Evolutionary conservation across 2,329 filamentous ascomycete species (phyloP).

Genomic region (Fusarium armeniacum): DNA sequence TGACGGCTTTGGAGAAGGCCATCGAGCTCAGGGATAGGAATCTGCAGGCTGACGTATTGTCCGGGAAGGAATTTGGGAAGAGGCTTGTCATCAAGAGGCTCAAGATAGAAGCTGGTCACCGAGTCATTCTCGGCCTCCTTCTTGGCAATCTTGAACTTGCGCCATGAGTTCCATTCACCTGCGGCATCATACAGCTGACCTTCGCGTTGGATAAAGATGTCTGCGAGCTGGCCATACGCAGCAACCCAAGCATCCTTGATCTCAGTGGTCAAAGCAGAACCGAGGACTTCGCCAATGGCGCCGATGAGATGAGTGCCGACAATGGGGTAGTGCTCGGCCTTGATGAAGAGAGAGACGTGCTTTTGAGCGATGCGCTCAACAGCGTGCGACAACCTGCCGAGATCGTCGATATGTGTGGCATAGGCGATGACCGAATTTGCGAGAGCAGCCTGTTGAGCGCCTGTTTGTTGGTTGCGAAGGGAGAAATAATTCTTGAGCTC

Average conservation of each 20-base stretch:
- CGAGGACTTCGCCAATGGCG: constrained; percentile 77
- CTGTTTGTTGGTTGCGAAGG: constrained; percentile 75
- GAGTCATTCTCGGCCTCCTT: constrained; percentile 72
- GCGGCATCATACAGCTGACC: constrained; percentile 68
- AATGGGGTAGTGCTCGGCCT: constrained; percentile 77
- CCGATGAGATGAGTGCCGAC: constrained; percentile 77
- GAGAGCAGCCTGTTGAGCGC: constrained; percentile 77
- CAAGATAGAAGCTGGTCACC: constrained; percentile 79
- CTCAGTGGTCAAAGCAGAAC: constrained; percentile 74
- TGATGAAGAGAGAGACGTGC: constrained; percentile 78
- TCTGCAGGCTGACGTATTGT: constrained; percentile 78
- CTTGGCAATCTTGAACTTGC: constrained; percentile 67
- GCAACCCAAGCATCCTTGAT: constrained; percentile 78
- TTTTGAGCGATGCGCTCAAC: constrained; percentile 82
- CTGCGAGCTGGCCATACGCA: constrained; percentile 79
- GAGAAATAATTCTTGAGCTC: constrained; percentile 79
- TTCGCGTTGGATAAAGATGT: constrained; percentile 78
- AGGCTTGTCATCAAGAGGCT: constrained; percentile 67
- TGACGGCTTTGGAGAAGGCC: constrained; percentile 79
- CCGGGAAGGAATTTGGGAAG: constrained; percentile 76
- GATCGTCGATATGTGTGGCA: constrained; percentile 78
- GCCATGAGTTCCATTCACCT: constrained; percentile 63
- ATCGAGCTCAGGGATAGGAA: constrained; percentile 70
- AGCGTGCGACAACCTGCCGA: constrained; percentile 68
- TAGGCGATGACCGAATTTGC: constrained; percentile 79